Base-by-base conservation (phyloP, 2,329 filamentous ascomycete genomes). In the Pseudogymnoascus sp. region DNA sequence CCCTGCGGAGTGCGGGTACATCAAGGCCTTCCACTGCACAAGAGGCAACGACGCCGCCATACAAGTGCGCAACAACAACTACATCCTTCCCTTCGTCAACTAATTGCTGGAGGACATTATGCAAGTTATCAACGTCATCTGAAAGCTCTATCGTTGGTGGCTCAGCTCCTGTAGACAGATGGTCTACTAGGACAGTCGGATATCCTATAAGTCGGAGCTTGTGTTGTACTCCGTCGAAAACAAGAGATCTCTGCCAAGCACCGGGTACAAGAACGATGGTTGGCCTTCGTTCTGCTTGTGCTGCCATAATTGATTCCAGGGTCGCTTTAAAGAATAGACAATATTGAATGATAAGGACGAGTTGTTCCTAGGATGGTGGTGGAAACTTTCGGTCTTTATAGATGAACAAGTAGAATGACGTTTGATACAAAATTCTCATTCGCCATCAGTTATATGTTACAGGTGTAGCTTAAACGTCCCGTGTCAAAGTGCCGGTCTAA, bases 41-140 rank as follows among this genome's bases (percentile, higher is more conserved):
- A 22, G 61, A 62, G 5, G 68, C 71, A 3, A 76, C 66, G 0
- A 75, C 68, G 7, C 75, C 75, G 5, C 74, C 71, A 68, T 76
- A 78, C 12, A 73, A 76, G 59, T 79, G 76, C 6, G 71, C 67
- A 9, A 76, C 60, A 7, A 77, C 65, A 1, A 78, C 62, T 4
- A 77, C 70, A 19, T 77, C 72, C 22, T 73, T 73, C 2, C 70
- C 71, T 3, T 55, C 64, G 35, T 76, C 72, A 19, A 75, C 75
- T 4, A 76, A 72, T n/a, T 66, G 58, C 55, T 66, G 38, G 12
- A 62, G 41, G 3, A 25, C 52, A 5, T 8, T 41, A 39, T 58
- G 61, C 8, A 60, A 36, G 33, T 60, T 41, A 16, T 19, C n/a
- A 35, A 39, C 22, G 35, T 62, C 66, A 14, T 67, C 66, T 9